Evolutionary conservation across 2,329 filamentous ascomycete species (phyloP).

Genomic region (Penicillium sp.): DNA sequence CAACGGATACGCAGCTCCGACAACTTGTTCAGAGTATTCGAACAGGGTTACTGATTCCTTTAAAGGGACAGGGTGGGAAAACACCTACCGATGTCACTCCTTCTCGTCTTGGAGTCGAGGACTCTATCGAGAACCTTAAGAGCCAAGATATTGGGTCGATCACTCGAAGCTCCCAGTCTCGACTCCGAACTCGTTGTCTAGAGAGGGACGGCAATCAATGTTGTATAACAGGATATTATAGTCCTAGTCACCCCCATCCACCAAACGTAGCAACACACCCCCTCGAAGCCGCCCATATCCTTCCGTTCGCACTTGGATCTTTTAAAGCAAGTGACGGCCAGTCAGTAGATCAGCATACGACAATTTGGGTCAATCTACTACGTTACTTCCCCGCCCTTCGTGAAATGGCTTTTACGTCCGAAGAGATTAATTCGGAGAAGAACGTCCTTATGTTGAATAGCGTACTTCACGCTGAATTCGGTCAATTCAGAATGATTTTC

Average conservation of each 20-base stretch:
- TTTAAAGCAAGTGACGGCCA: conserved; percentile 6
- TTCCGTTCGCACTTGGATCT: conserved; percentile 16
- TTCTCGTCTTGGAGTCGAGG: conserved; percentile 14
- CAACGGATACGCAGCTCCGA: conserved; percentile 11
- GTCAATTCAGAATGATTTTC: conserved; percentile 15
- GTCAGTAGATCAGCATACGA: conserved; percentile 8
- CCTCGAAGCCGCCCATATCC: conserved; percentile 17
- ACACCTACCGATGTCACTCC: conserved; percentile 14
- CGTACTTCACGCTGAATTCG: conserved; percentile 14
- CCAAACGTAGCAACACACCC: conserved; percentile 3
- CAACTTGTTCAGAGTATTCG: conserved; percentile 16
- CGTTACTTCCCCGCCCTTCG: conserved; percentile 19
- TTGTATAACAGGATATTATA: conserved; percentile 14
- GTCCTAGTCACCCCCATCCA: conserved; percentile 7
- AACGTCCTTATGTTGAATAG: conserved; percentile 18
- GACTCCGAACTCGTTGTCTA: conserved; percentile 13
- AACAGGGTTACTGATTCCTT: conserved; percentile 16
- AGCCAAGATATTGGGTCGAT: conserved; percentile 9
- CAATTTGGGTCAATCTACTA: conserved; percentile 17
- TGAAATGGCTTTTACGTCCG: conserved; percentile 9
- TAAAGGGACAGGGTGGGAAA: conserved; percentile 17
- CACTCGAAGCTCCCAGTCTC: conserved; percentile 5
- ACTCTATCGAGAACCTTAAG: conserved; percentile 18
- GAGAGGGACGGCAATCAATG: conserved; percentile 19
- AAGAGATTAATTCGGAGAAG: conserved; percentile 14